Conservation (phyloP, 2,329 filamentous ascomycete genomes). For the Arthrobotrys sinensis region DNA sequence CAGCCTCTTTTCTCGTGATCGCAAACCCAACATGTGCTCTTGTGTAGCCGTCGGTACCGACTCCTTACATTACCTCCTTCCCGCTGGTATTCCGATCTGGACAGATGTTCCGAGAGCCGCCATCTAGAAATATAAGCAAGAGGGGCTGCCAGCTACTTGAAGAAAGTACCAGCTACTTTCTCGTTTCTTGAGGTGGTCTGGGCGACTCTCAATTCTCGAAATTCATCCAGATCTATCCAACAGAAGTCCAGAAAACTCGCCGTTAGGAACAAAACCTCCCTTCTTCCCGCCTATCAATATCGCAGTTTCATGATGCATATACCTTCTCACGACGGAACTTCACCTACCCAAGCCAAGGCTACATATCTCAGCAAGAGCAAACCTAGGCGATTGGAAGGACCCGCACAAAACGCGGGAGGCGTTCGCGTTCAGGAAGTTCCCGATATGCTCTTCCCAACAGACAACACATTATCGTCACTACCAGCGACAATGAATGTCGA, state of each 20-base stretch:
- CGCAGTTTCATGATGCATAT: slow-evolving; percentile 1
- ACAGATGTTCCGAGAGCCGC: slow-evolving; percentile 49
- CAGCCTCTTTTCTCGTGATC: slow-evolving; percentile 28
- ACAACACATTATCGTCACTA: slow-evolving; percentile 7
- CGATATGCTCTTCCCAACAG: slow-evolving; percentile 17
- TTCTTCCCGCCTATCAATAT: slow-evolving; percentile 26
- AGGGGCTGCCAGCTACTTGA: neutral
- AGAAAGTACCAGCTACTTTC: slow-evolving; percentile 2
- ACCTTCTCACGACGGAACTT: slow-evolving; percentile 11
- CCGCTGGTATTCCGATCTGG: slow-evolving; percentile 26
- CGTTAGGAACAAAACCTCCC: slow-evolving; percentile 6
- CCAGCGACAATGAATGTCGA: neutral
- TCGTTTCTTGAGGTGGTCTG: slow-evolving; percentile 12
- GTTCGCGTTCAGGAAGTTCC: neutral
- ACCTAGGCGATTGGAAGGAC: slow-evolving; percentile 1
- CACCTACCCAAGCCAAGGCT: neutral
- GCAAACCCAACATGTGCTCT: slow-evolving; percentile 19
- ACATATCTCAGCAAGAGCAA: neutral
- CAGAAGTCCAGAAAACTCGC: slow-evolving; percentile 20
- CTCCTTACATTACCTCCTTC: slow-evolving; percentile 13
- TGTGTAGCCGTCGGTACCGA: slow-evolving; percentile 18
- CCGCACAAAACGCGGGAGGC: neutral
- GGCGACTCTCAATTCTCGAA: neutral
- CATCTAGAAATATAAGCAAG: neutral
- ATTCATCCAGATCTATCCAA: slow-evolving; percentile 7